These are phyloP conservation scores for Pseudogymnoascus sp. DNA, from an alignment of 2,329 filamentous ascomycete species.

Conservation along the genomic window DNA sequence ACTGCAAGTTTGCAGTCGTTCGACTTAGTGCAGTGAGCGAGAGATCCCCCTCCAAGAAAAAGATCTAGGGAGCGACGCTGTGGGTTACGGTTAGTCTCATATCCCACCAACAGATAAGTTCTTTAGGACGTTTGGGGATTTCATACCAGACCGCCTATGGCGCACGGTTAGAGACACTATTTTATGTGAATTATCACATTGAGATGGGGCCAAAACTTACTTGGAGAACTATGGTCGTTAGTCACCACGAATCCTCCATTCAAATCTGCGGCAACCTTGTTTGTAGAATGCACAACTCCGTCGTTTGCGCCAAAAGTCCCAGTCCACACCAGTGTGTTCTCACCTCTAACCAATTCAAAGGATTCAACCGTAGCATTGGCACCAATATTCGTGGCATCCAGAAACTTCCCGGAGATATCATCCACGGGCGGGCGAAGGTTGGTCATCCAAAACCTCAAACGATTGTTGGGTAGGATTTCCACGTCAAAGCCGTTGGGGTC, in stretches of 20 bases:
- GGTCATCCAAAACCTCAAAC: constrained; percentile 28
- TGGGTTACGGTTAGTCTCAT: not conserved
- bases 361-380: constrained; percentile 33
- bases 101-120: not conserved
- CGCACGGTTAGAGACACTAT: not conserved
- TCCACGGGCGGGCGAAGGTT: constrained; percentile 31
- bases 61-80: constrained; percentile 25
- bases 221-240: constrained; percentile 31
- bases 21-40: constrained; percentile 25
- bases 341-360: constrained; percentile 26
- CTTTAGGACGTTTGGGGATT: not conserved
- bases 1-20: constrained; percentile 25
- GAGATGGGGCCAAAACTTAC: constrained; percentile 10
- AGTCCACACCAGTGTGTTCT: constrained; percentile 26
- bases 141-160: not conserved
- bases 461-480: constrained; percentile 19
- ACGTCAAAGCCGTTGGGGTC: constrained; percentile 31
- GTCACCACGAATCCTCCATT: constrained; percentile 32
- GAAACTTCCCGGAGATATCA: constrained; percentile 24
- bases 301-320: constrained; percentile 25
- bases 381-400: constrained; percentile 27
- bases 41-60: constrained; percentile 26
- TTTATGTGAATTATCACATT: not conserved
- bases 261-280: constrained; percentile 29
- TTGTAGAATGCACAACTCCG: constrained; percentile 30